Base-by-base conservation (phyloP, 2,329 filamentous ascomycete genomes). In the Xylaria sp. region DNA sequence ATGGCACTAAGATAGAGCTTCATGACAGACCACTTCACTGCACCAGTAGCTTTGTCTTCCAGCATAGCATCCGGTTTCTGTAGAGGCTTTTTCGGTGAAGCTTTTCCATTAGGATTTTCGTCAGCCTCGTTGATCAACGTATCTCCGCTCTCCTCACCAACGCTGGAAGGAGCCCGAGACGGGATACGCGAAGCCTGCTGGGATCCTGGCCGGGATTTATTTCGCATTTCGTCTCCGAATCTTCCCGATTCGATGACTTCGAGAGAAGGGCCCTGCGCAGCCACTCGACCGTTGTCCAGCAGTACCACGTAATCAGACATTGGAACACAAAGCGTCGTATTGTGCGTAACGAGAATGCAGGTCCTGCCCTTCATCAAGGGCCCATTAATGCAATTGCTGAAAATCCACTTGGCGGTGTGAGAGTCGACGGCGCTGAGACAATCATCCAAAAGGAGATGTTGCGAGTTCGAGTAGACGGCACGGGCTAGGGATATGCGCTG, bases 341-440 rank as follows among this genome's bases (percentile, higher is more conserved):
- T 99, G 83, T 99, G 96, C 0, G 96, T 98, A 43, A 99, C 95
- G 52, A 99, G 86, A 63, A 99, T 93, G 80, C 96, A 98, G 33
- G 96, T 98, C 51, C 96, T 90, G 77, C 90, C 86, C 67, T 87
- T 83, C 96, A 99, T 98, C 61, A 99, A 82, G 6, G 93, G 92
- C 1, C 96, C 96, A 75, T 91, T 91, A 72, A 99, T 91, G 68
- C 94, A 97, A 80, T 97, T 92, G 78, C 92, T 92, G 82, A 98
- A 98, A 73, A 99, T 98, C 91, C 97, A 98, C 80, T 98, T 97
- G 1, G 94, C 94, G 0, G 96, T 98, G 76, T 99, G 96, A 3
- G 96, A 97, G 80, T 99, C 96, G 41, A 99, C 96, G 33, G 96
- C 96, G 78, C 94, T 98, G 52, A 99, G 86, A 72, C 97, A 97